Percentiles rank a stretch among this genome's conserved stretches.
These are phyloP conservation scores for Ulmus americana DNA, from an alignment of 331 rosid species.

Conservation along the genomic window DNA sequence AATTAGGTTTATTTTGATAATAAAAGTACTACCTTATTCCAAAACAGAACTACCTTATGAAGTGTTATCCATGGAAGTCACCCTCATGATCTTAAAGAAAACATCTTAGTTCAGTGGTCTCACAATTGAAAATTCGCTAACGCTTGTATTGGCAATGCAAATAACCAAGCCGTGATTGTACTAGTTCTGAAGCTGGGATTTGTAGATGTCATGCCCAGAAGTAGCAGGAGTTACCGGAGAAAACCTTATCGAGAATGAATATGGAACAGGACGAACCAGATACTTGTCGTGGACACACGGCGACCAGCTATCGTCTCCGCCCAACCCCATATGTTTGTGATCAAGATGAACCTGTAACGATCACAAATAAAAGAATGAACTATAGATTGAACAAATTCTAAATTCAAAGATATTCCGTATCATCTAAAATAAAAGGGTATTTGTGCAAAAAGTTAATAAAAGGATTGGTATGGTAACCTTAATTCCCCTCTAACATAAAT, in stretches of 20 bases:
- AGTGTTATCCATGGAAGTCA: not conserved
- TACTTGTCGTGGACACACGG: constrained; percentile 63
- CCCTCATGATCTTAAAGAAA: not conserved
- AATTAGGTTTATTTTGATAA: too few relatives aligned
- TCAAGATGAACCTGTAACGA: constrained; percentile 73
- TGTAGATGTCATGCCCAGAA: constrained; percentile 56
- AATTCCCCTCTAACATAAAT: too few relatives aligned
- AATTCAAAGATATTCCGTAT: too few relatives aligned
- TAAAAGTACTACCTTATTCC: too few relatives aligned
- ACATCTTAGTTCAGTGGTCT: not conserved
- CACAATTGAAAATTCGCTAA: not conserved
- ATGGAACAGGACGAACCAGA: constrained; percentile 53
- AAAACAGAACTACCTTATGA: too few relatives aligned
- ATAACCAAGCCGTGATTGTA: not conserved
- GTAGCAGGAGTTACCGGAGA: constrained; percentile 49
- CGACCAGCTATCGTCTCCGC: constrained; percentile 97
- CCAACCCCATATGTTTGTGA: constrained; percentile 93
- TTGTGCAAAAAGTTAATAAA: too few relatives aligned
- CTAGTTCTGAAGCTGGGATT: constrained; percentile 49
- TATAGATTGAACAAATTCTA: too few relatives aligned
- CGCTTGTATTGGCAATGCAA: not conserved
- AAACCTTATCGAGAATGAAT: constrained; percentile 63
- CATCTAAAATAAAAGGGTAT: too few relatives aligned
- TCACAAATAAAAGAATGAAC: not conserved
- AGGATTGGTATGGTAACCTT: too few relatives aligned